Evolutionary conservation across 306 rosid species (phyloP).

Genomic region (Castanea sativa): DNA sequence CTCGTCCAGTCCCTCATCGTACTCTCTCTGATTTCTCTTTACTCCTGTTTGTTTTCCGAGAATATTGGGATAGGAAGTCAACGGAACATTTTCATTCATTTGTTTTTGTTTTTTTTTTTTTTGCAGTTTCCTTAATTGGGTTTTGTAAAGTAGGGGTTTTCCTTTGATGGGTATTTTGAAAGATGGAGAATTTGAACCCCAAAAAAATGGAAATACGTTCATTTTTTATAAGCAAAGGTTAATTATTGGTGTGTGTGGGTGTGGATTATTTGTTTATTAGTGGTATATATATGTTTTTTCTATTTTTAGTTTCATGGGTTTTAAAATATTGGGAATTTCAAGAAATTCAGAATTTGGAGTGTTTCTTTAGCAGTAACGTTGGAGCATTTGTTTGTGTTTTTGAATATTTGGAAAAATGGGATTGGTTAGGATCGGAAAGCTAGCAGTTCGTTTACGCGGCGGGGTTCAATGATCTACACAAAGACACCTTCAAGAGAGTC

Average conservation of each 20-base stretch:
- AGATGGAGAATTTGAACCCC: not conserved
- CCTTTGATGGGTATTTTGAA: not conserved
- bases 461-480: conserved; percentile 84
- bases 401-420: not conserved
- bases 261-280: not conserved
- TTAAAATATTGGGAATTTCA: not conserved
- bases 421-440: conserved; percentile 77
- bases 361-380: not conserved
- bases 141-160: not conserved
- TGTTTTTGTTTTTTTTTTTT: no score
- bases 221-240: no score
- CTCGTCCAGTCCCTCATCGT: conserved; percentile 89
- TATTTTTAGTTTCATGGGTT: not conserved
- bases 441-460: conserved; percentile 79
- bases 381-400: not conserved
- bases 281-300: not conserved
- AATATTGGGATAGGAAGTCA: not conserved
- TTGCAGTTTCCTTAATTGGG: not conserved
- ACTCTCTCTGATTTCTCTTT: conserved; percentile 4
- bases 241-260: not conserved
- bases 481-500: conserved; percentile 90
- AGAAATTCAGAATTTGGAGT: not conserved
- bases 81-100: not conserved
- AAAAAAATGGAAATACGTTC: no score
- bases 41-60: not conserved